Evolutionary conservation across 768 basidiomycete species (phyloP).

Genomic region (Xerocomellus intermedius): DNA sequence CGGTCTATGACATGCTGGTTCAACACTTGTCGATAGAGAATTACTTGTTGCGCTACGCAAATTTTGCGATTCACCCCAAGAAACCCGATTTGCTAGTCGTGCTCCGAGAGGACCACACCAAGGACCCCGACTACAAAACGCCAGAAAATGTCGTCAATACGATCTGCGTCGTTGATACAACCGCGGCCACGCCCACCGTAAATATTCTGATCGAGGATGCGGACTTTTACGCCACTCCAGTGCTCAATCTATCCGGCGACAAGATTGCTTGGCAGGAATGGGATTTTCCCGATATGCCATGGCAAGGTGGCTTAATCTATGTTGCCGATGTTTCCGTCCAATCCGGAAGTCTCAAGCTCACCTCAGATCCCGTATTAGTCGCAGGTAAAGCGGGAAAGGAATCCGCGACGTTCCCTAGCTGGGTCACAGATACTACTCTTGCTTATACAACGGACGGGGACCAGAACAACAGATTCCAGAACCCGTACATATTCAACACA

Average conservation of each 20-base stretch:
- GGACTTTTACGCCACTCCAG: constrained; percentile 65
- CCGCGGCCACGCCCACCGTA: constrained; percentile 32
- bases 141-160: constrained; percentile 45
- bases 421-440: constrained; percentile 47
- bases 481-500: constrained; percentile 38
- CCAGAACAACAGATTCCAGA: constrained; percentile 50
- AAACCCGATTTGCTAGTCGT: constrained; percentile 51
- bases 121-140: not conserved
- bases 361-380: constrained; percentile 39
- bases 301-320: constrained; percentile 56
- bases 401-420: constrained; percentile 35
- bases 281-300: constrained; percentile 66
- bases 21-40: constrained; percentile 9
- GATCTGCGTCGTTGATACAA: constrained; percentile 53
- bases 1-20: not conserved
- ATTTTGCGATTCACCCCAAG: constrained; percentile 55
- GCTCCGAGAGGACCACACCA: constrained; percentile 68
- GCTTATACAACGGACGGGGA: constrained; percentile 56
- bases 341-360: constrained; percentile 12
- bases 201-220: constrained; percentile 46
- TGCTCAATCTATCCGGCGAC: constrained; percentile 55
- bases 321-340: constrained; percentile 40
- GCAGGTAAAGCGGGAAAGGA: constrained; percentile 46
- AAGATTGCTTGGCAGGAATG: constrained; percentile 61
- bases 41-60: constrained; percentile 40